A percentile compares a stretch with the other conserved stretches of the same genome.
Evolutionary conservation across 345 rosid species (phyloP).

Genomic region (Laguncularia racemosa): DNA sequence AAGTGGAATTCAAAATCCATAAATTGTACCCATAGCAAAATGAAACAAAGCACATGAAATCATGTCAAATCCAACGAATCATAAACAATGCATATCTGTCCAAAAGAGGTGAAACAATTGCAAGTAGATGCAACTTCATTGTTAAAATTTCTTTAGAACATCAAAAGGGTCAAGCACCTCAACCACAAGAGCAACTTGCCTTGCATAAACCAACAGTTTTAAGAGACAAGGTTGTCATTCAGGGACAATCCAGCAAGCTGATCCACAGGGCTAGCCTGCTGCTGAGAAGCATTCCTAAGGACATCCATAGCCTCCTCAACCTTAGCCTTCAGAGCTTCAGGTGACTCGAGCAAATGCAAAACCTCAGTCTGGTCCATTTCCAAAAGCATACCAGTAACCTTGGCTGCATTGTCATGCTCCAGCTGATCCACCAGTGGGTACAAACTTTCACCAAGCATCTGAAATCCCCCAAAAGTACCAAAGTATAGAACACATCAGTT

Average conservation of each 20-base stretch:
- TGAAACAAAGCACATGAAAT: neutral
- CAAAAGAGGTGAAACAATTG: too few species aligned
- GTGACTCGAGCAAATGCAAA: conserved; percentile 66
- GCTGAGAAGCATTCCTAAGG: conserved; percentile 47
- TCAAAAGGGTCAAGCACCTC: neutral
- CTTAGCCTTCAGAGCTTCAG: conserved; percentile 56
- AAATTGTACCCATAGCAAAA: too few species aligned
- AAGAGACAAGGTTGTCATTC: conserved; percentile 43
- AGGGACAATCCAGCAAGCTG: conserved; percentile 58
- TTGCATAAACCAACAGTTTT: conserved; percentile 7
- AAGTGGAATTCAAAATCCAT: too few species aligned
- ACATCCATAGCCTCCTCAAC: conserved; percentile 75
- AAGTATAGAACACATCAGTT: neutral
- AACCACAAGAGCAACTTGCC: neutral
- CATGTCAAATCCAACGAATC: conserved; percentile 8
- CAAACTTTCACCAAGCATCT: conserved; percentile 76
- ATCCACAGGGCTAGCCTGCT: conserved; percentile 38
- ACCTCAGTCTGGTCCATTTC: conserved; percentile 90
- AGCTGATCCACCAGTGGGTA: conserved; percentile 68
- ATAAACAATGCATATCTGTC: neutral
- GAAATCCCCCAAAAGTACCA: neutral
- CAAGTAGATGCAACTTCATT: too few species aligned
- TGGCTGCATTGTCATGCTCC: conserved; percentile 59
- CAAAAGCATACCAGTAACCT: conserved; percentile 80
- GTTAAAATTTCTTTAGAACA: neutral